Base-by-base conservation (phyloP, 805 yeast genomes). In the Saccharomyces paradoxus region DNA sequence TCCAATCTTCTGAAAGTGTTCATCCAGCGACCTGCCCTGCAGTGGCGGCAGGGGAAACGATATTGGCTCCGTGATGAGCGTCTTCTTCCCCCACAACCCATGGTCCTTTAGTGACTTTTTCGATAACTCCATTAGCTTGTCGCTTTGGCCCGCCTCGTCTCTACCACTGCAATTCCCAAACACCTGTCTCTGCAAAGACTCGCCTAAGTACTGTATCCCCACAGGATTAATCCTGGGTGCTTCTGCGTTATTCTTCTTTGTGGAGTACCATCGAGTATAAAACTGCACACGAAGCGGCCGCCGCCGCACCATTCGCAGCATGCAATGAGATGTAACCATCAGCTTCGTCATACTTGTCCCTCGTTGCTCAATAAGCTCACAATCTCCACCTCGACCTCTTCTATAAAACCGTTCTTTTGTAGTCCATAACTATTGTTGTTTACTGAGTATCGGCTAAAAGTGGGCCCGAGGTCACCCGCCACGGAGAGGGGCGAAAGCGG, bases 1-100 rank as follows among this genome's bases (percentile, higher is more conserved):
- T 0, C 96, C 98, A 2, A 89, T 65, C 57, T 79, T 77, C 60
- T 82, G 78, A 66, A 94, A 94, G 73, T 94, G 99, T 63, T 89
- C 96, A 65, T 87, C 95, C 7, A 94, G 69, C 7, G 83, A 73
- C 1, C 67, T 55, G 0, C 98, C 99, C 51, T 83, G 82, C n/a
- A 92, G 66, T 26, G 71, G 68, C 0, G 99, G 99, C 13, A 91
- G 66, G 14, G 77, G 63, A 41, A 86, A 75, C 17, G 69, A 63
- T 1, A 89, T 81, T 0, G 96, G 91, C 1, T 77, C 78, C 1
- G 76, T 68, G 1, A 81, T 69, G 1, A 79, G 77, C 1, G 96
- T 87, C 57, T 80, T 79, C 63, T 88, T 89, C 1, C 94, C 94
- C 31, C 86, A 70, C n/a, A 91, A 74, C 1, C 82, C 82, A 63